These are phyloP conservation scores for Phialophora tarda DNA, from an alignment of 2,329 filamentous ascomycete species.

Conservation along the genomic window DNA sequence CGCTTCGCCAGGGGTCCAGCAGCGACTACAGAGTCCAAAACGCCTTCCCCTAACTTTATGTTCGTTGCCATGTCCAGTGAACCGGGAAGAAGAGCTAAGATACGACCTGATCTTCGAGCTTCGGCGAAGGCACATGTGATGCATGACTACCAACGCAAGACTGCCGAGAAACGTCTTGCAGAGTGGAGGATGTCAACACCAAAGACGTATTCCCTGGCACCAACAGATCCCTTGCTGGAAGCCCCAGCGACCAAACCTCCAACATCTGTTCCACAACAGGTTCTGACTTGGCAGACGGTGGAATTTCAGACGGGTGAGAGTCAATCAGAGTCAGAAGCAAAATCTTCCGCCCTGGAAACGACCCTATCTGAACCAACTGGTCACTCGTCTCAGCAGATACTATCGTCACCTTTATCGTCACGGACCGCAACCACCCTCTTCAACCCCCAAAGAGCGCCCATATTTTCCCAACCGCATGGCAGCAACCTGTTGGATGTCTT, in stretches of 20 bases:
- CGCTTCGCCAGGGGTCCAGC: neutral
- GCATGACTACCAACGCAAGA: constrained; percentile 21
- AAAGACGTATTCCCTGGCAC: constrained; percentile 3
- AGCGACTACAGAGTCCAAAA: neutral
- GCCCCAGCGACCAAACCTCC: too few species aligned
- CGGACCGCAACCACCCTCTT: neutral
- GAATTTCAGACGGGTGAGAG: neutral
- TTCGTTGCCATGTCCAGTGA: constrained; percentile 22
- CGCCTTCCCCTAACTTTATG: constrained; percentile 14
- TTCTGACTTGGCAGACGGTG: constrained; percentile 2
- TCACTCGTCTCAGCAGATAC: constrained; percentile 3
- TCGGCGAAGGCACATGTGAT: constrained; percentile 24
- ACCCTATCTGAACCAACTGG: neutral
- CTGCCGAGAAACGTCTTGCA: constrained; percentile 11
- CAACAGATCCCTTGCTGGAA: constrained; percentile 5
- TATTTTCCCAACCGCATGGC: constrained; percentile 11
- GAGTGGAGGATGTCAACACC: constrained; percentile 21
- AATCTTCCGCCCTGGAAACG: neutral
- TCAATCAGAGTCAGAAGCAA: constrained; percentile 2
- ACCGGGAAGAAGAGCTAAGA: constrained; percentile 14
- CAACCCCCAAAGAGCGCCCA: neutral
- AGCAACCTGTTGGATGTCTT: constrained; percentile 19
- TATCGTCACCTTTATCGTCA: neutral
- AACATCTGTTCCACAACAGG: neutral
- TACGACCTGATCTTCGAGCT: constrained; percentile 18